Evolutionary conservation across 1,284 basidiomycete genomes (phyloP), one percentile per base, ranked within the genome.

Genomic region (Cryptococcus sp.): DNA sequence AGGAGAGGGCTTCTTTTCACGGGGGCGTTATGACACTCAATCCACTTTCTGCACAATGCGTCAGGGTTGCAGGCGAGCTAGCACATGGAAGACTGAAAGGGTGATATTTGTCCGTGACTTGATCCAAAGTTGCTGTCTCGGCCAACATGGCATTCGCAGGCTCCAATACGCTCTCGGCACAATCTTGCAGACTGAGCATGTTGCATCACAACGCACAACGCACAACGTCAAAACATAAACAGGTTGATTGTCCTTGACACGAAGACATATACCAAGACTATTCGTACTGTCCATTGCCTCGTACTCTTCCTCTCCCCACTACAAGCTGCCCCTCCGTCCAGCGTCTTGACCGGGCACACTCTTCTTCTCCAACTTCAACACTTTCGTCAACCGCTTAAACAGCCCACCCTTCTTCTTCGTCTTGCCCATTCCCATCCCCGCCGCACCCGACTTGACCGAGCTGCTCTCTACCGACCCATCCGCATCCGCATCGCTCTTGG

Each of bases 401-500:
- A 65, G 37, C 3, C 60, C 62, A 11, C 53, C 54, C 43, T 56
- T 56, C 46, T 53, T 54, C 35, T 48, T 52, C 24, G 38, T 43
- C 28, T 48, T 51, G 11, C 39, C 41, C 28, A 45, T 50, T 4
- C 16, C 39, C 18, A 28, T 34, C n/a, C n/a, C n/a, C 3, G 22
- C 28, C 18, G 14, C 26, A 1, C 21, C 42, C 3, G 43, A 32
- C 34, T 57, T 58, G 33, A 59, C 47, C 6, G 53, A 57, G 6
- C 43, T 46, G 36, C 43, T 48, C 31, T 62, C 60, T 3, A 54
- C 51, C 18, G 53, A 56, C 6, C 57, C 57, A 23, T 61, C 56
- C 19, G 58, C 59, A 50, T 64, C 62, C 5, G 54, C 59, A 34
- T 62, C 62, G 5, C 48, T 51, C 40, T 58, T 62, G 4, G 62